Base-by-base conservation (phyloP, 2,329 filamentous ascomycete species). In the Fusarium sp. region DNA sequence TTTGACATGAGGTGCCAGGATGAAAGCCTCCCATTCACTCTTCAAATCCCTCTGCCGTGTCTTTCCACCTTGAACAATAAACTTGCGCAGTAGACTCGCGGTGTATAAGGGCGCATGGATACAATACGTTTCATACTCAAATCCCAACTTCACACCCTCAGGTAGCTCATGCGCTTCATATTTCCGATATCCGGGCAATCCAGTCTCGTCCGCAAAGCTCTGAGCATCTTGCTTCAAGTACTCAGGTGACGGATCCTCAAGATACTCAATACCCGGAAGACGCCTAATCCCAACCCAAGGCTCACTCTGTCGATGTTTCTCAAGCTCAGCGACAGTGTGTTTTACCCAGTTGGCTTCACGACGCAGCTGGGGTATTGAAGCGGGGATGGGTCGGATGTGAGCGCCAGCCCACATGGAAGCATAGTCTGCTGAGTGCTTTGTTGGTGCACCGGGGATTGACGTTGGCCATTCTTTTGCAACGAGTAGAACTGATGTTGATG, bases 381-480 rank as follows among this genome's bases (percentile, higher is more conserved):
- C 79, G 4, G 84, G 84, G 38, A 88, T 84, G 73, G 84, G 86
- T 44, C 87, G 83, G 70, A 88, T 87, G 74, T 89, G 86, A 4
- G 87, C 87, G 15, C 87, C 87, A 39, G 84, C 87, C 87, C 87
- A 89, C 56, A 87, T 86, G 35, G 87, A 89, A 18, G 87, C 86
- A 75, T 85, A 89, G 80, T 89, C 76, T 27, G 74, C 69, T 0
- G 80, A 82, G 58, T 80, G 79, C 4, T 52, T 15, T 3, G 69
- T 58, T 0, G 80, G 77, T 1, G 77, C 76, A 1, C 80, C 79
- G 1, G 80, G 79, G 3, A 80, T 79, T 20, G 78, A 79, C 11
- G 70, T 76, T 12, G 80, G 80, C 80, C 80, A 82, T 75, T 82
- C 80, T 36, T 77, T 75, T 4, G 80, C 74, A 4, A 79, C 76